These are phyloP conservation scores for Multifurca ochricompacta DNA, from an alignment of 768 basidiomycete genomes.

Conservation along the genomic window DNA sequence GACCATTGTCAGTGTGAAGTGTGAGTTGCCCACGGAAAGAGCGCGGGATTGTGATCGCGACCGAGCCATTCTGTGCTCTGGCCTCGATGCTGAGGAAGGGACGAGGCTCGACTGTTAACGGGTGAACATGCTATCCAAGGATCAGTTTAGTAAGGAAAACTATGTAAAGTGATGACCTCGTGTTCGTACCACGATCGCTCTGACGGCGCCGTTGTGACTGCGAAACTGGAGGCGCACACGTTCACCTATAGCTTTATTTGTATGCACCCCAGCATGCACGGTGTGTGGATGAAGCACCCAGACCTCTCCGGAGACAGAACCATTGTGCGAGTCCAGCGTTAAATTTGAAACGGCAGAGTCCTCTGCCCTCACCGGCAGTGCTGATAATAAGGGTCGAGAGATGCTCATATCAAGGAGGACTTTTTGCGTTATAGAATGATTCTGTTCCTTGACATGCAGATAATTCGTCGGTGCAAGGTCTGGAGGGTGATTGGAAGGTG, in stretches of 20 bases:
- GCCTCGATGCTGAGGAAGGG: constrained; percentile 15
- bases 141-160: no score
- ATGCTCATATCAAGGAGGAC: constrained; percentile 8
- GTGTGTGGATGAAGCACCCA: constrained; percentile 3
- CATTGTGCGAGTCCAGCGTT: constrained; percentile 5
- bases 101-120: constrained; percentile 6
- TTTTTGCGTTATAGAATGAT: background rate
- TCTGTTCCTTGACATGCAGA: constrained; percentile 3
- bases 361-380: background rate
- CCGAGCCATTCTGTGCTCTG: background rate
- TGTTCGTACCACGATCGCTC: constrained; percentile 4
- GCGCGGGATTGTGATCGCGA: constrained; percentile 10
- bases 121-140: constrained; percentile 9
- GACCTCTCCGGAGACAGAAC: constrained; percentile 2
- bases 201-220: constrained; percentile 6
- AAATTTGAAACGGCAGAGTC: background rate
- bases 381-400: background rate
- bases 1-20: constrained; percentile 11
- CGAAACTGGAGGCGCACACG: constrained; percentile 1
- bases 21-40: constrained; percentile 18
- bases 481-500: background rate
- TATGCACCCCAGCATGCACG: background rate
- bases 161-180: no score
- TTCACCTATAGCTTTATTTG: background rate
- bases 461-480: constrained; percentile 11